These are phyloP conservation scores for Colletotrichum sp. DNA, from an alignment of 2,329 filamentous ascomycete genomes.

Conservation along the genomic window DNA sequence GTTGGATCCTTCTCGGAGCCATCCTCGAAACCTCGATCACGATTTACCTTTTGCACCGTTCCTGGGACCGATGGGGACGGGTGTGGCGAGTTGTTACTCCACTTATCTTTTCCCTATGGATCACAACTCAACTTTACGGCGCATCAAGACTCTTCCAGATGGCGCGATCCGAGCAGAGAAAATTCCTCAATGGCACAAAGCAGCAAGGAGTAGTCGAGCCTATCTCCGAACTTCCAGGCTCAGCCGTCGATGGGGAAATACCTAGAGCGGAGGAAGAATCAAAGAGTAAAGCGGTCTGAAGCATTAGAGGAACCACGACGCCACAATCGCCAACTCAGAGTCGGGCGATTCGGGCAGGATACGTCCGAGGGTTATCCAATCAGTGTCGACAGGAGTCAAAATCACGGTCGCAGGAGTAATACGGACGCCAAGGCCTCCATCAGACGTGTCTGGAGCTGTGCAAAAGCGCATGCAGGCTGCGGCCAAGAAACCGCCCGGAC, in stretches of 20 bases:
- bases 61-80: slow-evolving; percentile 17
- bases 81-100: slow-evolving; percentile 17
- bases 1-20: slow-evolving; percentile 6
- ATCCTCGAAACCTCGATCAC: slow-evolving; percentile 9
- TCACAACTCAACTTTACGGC: slow-evolving; percentile 19
- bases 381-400: not conserved
- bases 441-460: not conserved
- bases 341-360: not conserved
- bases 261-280: not conserved
- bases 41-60: slow-evolving; percentile 17
- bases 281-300: not conserved
- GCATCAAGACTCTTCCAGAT: slow-evolving; percentile 9
- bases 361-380: not conserved
- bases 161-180: slow-evolving; percentile 4
- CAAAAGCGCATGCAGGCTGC: not conserved
- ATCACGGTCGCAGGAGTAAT: not conserved
- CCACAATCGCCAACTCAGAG: not conserved
- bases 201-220: not conserved
- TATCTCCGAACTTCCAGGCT: not conserved
- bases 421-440: not conserved
- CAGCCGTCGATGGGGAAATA: not conserved
- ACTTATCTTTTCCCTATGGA: slow-evolving; percentile 17
- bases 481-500: not conserved
- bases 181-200: not conserved
- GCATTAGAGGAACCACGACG: not conserved